These are phyloP conservation scores for Apostasia shenzhenica DNA, from an alignment of 106 monocot genomes.

Conservation along the genomic window DNA sequence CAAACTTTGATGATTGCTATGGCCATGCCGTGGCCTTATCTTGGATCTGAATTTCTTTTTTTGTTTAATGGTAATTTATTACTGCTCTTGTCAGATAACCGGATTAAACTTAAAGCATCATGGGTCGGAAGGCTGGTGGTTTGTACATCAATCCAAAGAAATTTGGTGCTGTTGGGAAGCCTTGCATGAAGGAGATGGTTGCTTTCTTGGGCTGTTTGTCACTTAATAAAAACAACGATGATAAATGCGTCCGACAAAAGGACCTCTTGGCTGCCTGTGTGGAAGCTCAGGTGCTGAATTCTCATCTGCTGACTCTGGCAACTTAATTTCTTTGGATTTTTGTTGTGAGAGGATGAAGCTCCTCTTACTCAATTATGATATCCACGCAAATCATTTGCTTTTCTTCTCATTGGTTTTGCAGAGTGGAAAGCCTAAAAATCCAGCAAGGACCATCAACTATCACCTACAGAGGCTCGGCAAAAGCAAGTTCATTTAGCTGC, in stretches of 20 bases:
- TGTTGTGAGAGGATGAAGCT: background rate
- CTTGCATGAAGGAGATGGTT: constrained; percentile 68
- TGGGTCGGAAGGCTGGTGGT: constrained; percentile 65
- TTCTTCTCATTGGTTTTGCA: constrained; percentile 11
- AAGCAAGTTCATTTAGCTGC: constrained; percentile 18
- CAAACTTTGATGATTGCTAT: too few relatives aligned
- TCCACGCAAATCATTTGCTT: background rate
- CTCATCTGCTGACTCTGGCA: background rate
- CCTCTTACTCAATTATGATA: too few relatives aligned
- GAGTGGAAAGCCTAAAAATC: constrained; percentile 44
- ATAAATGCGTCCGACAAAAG: constrained; percentile 43
- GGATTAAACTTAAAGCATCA: constrained; percentile 7
- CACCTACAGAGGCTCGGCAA: constrained; percentile 36
- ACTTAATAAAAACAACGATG: constrained; percentile 49
- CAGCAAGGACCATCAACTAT: constrained; percentile 37
- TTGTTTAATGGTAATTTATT: too few relatives aligned
- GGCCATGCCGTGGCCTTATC: too few relatives aligned
- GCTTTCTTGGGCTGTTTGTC: constrained; percentile 55
- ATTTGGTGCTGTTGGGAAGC: constrained; percentile 47
- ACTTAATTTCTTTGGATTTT: background rate
- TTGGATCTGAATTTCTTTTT: too few relatives aligned
- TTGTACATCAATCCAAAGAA: constrained; percentile 72
- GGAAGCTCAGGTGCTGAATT: constrained; percentile 42
- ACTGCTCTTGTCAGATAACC: too few relatives aligned
- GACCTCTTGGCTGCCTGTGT: constrained; percentile 44